Evolutionary conservation across 2,329 filamentous ascomycete genomes (phyloP).

Genomic region (Trichophyton verrucosum): DNA sequence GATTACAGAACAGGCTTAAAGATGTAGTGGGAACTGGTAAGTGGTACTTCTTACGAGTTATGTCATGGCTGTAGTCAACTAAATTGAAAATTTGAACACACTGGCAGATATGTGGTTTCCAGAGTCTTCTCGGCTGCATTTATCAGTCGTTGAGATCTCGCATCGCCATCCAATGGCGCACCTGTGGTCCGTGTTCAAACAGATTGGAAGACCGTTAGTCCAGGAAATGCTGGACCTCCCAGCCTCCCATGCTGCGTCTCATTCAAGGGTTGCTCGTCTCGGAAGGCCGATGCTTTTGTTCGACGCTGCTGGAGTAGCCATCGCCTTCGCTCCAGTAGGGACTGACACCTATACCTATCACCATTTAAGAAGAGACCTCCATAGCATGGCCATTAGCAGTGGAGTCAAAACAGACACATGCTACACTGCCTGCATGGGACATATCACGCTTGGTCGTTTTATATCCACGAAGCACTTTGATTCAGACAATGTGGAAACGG

Average conservation of each 20-base stretch:
- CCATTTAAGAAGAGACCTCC: constrained; percentile 7
- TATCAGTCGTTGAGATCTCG: constrained; percentile 8
- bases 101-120: constrained; percentile 10
- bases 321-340: constrained; percentile 6
- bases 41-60: not conserved
- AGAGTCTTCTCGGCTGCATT: constrained; percentile 5
- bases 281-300: constrained; percentile 9
- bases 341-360: constrained; percentile 6
- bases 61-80: not conserved
- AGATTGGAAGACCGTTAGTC: constrained; percentile 3
- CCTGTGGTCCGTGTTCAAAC: constrained; percentile 3
- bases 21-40: constrained; percentile 4
- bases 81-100: not conserved
- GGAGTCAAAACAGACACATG: constrained; percentile 8
- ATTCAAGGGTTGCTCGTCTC: not conserved
- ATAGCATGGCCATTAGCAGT: constrained; percentile 5
- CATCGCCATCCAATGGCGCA: constrained; percentile 9
- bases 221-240: constrained; percentile 8
- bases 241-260: not conserved
- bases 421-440: constrained; percentile 9
- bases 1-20: constrained; percentile 5
- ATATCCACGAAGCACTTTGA: constrained; percentile 5
- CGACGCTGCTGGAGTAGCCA: constrained; percentile 7
- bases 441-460: constrained; percentile 10
- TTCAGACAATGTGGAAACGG: not conserved